Evolutionary conservation across 1,284 basidiomycete species (phyloP).

Genomic region (Heterobasidion occidentale): DNA sequence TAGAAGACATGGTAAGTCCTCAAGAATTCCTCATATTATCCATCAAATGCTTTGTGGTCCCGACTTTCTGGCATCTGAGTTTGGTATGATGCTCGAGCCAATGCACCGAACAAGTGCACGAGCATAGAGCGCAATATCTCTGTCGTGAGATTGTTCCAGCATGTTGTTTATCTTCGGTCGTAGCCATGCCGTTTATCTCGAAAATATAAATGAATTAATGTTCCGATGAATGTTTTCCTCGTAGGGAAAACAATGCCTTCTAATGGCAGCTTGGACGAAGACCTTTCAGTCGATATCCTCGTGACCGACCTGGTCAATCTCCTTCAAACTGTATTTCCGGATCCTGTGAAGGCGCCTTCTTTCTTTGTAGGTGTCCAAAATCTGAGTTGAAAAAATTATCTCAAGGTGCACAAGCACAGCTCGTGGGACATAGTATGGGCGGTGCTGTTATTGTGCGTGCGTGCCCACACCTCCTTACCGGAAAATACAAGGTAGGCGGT

Average conservation of each 20-base stretch:
- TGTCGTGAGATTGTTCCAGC: too few relatives aligned
- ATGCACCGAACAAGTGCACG: too few relatives aligned
- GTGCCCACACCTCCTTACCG: constrained; percentile 56
- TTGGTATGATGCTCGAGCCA: too few relatives aligned
- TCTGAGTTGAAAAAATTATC: background rate
- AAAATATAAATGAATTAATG: background rate
- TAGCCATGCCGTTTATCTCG: too few relatives aligned
- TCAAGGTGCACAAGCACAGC: constrained; percentile 30
- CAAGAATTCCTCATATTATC: background rate
- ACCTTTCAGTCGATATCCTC: constrained; percentile 69
- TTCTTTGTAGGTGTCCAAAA: constrained; percentile 50
- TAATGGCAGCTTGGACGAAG: constrained; percentile 39
- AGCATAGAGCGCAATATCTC: too few relatives aligned
- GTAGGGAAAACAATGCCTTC: constrained; percentile 54
- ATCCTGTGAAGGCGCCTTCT: constrained; percentile 54
- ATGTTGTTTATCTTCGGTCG: too few relatives aligned
- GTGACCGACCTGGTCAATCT: constrained; percentile 67
- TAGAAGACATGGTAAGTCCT: constrained; percentile 75
- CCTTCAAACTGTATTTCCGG: constrained; percentile 61
- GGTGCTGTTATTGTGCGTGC: constrained; percentile 79
- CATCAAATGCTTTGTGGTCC: too few relatives aligned
- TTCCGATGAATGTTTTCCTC: background rate
- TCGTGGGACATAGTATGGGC: constrained; percentile 89
- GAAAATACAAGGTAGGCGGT: constrained; percentile 70
- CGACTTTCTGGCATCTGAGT: too few relatives aligned